A percentile compares a stretch with the other conserved stretches of the same genome.
Evolutionary conservation across 163 green algal species (phyloP).

Genomic region (Scenedesmus sp.): DNA sequence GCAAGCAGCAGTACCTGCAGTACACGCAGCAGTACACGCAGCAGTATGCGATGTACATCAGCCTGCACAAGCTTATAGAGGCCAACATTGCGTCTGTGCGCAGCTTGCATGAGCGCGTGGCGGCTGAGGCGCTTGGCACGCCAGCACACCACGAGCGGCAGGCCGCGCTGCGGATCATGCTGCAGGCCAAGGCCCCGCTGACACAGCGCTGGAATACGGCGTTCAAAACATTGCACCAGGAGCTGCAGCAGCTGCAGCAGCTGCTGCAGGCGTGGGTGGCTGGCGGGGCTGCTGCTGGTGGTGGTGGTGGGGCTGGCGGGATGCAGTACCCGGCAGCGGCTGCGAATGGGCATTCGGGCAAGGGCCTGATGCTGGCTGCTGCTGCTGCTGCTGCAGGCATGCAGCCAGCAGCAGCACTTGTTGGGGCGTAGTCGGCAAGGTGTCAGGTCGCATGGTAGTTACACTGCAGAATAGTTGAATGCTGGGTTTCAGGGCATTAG

Average conservation of each 20-base stretch:
- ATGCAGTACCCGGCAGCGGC: background rate
- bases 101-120: background rate
- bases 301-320: background rate
- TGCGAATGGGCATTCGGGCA: background rate
- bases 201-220: constrained; percentile 30
- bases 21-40: constrained; percentile 11
- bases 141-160: background rate
- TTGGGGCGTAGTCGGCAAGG: background rate
- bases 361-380: constrained; percentile 19
- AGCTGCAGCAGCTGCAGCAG: constrained; percentile 1
- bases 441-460: too few species aligned
- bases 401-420: background rate
- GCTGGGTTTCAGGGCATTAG: background rate
- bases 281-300: background rate
- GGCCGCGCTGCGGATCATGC: constrained; percentile 14
- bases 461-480: too few species aligned
- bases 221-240: constrained; percentile 6
- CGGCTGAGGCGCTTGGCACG: background rate
- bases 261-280: background rate
- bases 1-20: constrained; percentile 7
- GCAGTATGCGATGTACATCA: constrained; percentile 36
- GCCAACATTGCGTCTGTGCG: background rate
- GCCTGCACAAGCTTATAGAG: constrained; percentile 25
- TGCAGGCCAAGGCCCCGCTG: background rate
- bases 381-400: background rate